These are phyloP conservation scores for Pythium dissotocum DNA, from an alignment of 352 stramenopile species.

Conservation along the genomic window DNA sequence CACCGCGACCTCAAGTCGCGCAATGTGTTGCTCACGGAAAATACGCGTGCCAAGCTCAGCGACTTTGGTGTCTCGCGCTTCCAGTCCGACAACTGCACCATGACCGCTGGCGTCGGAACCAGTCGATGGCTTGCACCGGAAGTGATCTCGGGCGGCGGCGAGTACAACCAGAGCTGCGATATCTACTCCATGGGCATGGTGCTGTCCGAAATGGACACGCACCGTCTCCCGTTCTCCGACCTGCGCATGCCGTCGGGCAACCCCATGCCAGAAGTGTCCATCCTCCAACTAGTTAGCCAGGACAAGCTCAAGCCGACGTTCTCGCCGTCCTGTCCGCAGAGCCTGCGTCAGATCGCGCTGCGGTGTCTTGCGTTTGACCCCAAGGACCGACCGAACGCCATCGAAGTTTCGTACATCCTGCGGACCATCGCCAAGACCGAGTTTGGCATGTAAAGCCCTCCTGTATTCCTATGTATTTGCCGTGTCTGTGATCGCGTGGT, in stretches of 20 bases:
- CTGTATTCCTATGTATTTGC: neutral
- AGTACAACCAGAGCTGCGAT: conserved; percentile 31
- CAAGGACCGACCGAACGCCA: conserved; percentile 22
- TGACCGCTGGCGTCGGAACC: conserved; percentile 33
- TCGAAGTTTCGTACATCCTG: conserved; percentile 23
- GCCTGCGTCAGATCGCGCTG: conserved; percentile 17
- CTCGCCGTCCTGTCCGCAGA: neutral
- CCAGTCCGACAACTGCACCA: conserved; percentile 22
- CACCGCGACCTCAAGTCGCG: conserved; percentile 46
- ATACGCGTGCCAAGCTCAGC: conserved; percentile 26
- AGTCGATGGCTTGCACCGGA: conserved; percentile 34
- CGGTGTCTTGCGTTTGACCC: conserved; percentile 26
- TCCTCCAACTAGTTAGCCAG: conserved; percentile 18
- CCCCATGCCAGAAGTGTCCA: conserved; percentile 19
- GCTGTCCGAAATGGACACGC: conserved; percentile 30
- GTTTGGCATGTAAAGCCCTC: neutral
- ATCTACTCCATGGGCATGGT: conserved; percentile 42
- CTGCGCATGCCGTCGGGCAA: conserved; percentile 13
- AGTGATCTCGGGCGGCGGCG: conserved; percentile 24
- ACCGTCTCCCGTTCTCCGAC: conserved; percentile 15
- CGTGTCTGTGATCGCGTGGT: neutral
- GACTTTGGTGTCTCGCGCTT: conserved; percentile 34
- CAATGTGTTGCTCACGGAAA: conserved; percentile 40
- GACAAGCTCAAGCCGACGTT: conserved; percentile 15
- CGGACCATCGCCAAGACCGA: conserved; percentile 16